phyloP scores from a whole-genome alignment of 78 protist species.

The Neovahlkampfia damariscottae region DNA sequence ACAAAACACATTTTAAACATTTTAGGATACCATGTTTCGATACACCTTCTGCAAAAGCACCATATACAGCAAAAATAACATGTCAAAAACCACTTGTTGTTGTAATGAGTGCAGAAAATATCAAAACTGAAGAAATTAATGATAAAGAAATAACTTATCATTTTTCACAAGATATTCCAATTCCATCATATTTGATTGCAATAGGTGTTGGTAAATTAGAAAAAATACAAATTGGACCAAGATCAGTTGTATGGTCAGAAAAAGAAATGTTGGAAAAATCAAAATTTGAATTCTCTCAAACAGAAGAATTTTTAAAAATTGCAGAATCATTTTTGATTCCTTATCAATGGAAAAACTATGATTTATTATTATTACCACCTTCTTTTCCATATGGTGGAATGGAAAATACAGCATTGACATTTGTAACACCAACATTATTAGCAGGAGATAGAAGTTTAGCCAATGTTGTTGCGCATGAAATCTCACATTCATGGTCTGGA shows the following conservation, averaged over 20 bases:
- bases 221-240: not conserved
- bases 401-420: conserved; percentile 29
- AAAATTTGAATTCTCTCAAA: conserved; percentile 13
- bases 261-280: not conserved
- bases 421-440: conserved; percentile 19
- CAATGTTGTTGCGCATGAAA: conserved; percentile 28
- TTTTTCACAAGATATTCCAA: conserved; percentile 23
- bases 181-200: conserved; percentile 29
- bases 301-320: not conserved
- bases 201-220: conserved; percentile 12
- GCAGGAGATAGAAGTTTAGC: conserved; percentile 15
- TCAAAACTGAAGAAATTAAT: not conserved
- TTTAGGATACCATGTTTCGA: no score
- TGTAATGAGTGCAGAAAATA: not conserved
- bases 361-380: conserved; percentile 14
- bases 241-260: conserved; percentile 26
- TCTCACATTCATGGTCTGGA: conserved; percentile 31
- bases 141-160: not conserved
- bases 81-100: not conserved
- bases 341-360: conserved; percentile 16
- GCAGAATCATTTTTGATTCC: not conserved
- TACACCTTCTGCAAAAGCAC: no score
- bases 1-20: no score
- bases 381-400: conserved; percentile 41
- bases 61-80: not conserved